phyloP scores from a whole-genome alignment of 345 rosid genomes.

The Eutrema japonicum region DNA sequence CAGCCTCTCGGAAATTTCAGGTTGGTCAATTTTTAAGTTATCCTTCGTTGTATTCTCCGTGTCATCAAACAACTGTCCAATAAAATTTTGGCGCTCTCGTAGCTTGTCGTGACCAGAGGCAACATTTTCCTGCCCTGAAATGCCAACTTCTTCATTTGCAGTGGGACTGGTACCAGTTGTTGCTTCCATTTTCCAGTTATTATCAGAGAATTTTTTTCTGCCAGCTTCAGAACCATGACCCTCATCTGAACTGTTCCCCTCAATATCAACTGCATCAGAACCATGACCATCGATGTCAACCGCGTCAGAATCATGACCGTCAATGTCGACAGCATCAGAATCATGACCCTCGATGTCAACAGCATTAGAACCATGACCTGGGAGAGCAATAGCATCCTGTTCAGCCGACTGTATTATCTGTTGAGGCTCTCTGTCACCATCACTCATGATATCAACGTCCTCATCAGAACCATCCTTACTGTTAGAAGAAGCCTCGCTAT shows the following conservation, averaged over 20 bases:
- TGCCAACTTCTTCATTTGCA: conserved; percentile 37
- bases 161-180: conserved; percentile 30
- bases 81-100: conserved; percentile 62
- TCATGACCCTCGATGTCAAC: conserved; percentile 53
- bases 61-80: conserved; percentile 85
- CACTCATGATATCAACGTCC: conserved; percentile 93
- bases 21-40: conserved; percentile 53
- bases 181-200: conserved; percentile 32
- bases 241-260: conserved; percentile 59
- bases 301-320: conserved; percentile 50
- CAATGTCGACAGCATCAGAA: conserved; percentile 53
- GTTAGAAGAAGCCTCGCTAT: conserved; percentile 83
- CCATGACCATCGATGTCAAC: conserved; percentile 57
- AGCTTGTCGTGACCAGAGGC: conserved; percentile 52
- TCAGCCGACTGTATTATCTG: conserved; percentile 53
- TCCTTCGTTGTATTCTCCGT: conserved; percentile 52
- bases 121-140: conserved; percentile 45
- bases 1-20: conserved; percentile 56
- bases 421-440: conserved; percentile 70
- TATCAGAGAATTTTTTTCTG: conserved; percentile 30
- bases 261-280: conserved; percentile 55
- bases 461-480: conserved; percentile 90
- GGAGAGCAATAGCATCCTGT: conserved; percentile 35
- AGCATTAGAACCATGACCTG: conserved; percentile 48
- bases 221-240: conserved; percentile 59